Evolutionary conservation across 805 yeast genomes (phyloP).

Genomic region (Kluyveromyces wickerhamii): DNA sequence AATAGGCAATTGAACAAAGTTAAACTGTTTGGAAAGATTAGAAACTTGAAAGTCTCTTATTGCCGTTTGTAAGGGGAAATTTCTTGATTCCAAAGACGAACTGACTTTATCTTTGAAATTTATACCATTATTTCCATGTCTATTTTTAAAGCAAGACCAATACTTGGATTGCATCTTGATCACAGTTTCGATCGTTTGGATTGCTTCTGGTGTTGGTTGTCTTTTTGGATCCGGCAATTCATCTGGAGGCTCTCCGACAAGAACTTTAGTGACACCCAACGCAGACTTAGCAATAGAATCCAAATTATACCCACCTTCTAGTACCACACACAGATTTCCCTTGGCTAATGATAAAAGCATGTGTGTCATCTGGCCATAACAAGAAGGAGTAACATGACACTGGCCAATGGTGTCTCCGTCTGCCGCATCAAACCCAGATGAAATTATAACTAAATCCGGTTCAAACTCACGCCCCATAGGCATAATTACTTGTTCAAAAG

Average conservation of each 20-base stretch:
- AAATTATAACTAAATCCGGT: constrained; percentile 87
- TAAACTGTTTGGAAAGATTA: constrained; percentile 44
- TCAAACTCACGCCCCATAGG: constrained; percentile 84
- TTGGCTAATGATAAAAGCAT: constrained; percentile 77
- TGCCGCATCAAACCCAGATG: constrained; percentile 98
- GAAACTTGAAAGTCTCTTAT: constrained; percentile 64
- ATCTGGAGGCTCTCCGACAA: constrained; percentile 94
- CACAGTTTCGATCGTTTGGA: constrained; percentile 76
- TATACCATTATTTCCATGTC: constrained; percentile 47
- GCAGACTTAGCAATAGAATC: constrained; percentile 90
- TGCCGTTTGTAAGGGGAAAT: constrained; percentile 58
- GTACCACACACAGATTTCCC: constrained; percentile 80
- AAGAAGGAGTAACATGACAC: constrained; percentile 91
- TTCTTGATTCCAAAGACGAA: constrained; percentile 30
- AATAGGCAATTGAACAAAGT: constrained; percentile 65
- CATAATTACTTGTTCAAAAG: constrained; percentile 76
- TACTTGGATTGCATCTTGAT: constrained; percentile 70
- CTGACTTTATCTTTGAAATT: constrained; percentile 31
- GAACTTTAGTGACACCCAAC: constrained; percentile 79
- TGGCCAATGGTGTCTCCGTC: constrained; percentile 97
- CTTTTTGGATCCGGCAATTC: constrained; percentile 41
- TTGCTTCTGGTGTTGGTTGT: constrained; percentile 67
- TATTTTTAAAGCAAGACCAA: constrained; percentile 70
- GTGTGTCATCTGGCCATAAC: constrained; percentile 95
- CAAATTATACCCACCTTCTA: constrained; percentile 95